Conservation (phyloP, 345 rosid species). For the Populus deltoides region DNA sequence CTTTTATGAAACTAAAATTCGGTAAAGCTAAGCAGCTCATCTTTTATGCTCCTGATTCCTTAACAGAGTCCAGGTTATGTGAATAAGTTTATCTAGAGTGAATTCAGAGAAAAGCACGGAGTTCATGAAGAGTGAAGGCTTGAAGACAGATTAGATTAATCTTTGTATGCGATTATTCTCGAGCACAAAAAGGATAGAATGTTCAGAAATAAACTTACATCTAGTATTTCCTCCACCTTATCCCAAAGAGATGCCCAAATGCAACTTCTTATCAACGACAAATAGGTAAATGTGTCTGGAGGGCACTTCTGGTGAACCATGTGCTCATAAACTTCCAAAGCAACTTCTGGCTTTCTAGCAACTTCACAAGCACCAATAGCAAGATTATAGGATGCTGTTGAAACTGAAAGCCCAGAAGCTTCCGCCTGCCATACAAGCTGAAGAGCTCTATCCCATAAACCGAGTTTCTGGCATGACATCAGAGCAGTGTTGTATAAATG, state of each 20-base stretch:
- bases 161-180: neutral
- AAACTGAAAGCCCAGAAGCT: constrained; percentile 44
- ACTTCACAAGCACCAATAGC: constrained; percentile 65
- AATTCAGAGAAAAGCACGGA: neutral
- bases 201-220: constrained; percentile 35
- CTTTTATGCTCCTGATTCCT: neutral
- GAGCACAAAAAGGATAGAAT: neutral
- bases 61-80: neutral
- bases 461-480: constrained; percentile 73
- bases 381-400: constrained; percentile 59
- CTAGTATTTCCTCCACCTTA: constrained; percentile 57
- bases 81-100: neutral
- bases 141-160: neutral
- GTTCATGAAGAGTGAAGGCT: neutral
- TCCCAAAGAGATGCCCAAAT: constrained; percentile 81
- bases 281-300: constrained; percentile 66
- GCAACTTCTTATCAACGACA: constrained; percentile 64
- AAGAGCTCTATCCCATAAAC: constrained; percentile 71
- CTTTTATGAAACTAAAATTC: neutral
- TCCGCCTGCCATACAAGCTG: constrained; percentile 79
- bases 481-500: constrained; percentile 59
- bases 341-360: constrained; percentile 65
- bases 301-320: constrained; percentile 51
- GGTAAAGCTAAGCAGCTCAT: neutral
- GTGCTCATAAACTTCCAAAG: constrained; percentile 67